Conservation (phyloP, 2,329 filamentous ascomycete species). For the Stagonosporopsis cucurbitacearum region DNA sequence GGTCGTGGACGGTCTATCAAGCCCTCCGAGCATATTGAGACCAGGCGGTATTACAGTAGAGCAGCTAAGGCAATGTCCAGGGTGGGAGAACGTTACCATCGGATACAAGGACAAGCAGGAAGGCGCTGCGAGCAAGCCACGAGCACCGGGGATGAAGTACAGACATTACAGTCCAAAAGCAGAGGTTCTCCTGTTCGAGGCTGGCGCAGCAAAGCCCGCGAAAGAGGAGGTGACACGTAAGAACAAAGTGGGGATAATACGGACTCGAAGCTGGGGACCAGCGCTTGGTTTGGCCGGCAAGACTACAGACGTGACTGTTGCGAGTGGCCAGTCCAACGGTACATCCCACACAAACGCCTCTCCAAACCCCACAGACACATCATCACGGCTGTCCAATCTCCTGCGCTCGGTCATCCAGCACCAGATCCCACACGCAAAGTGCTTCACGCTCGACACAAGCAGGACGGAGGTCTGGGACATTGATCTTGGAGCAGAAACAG, state of each 20-base stretch:
- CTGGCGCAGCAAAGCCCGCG: constrained; percentile 49
- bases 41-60: constrained; percentile 89
- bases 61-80: constrained; percentile 72
- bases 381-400: constrained; percentile 36
- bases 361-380: neutral
- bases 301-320: neutral
- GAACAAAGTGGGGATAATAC: constrained; percentile 51
- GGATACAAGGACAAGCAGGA: constrained; percentile 80
- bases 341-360: neutral
- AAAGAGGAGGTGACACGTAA: constrained; percentile 37
- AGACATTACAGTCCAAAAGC: constrained; percentile 96
- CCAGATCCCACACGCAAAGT: constrained; percentile 39
- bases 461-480: constrained; percentile 66
- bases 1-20: constrained; percentile 86
- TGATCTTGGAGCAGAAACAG: constrained; percentile 71
- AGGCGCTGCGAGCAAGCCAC: constrained; percentile 66
- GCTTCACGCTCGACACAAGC: constrained; percentile 19
- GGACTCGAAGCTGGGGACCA: constrained; percentile 37
- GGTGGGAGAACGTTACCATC: constrained; percentile 80
- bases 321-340: constrained; percentile 23
- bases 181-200: constrained; percentile 81
- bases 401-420: constrained; percentile 46
- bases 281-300: constrained; percentile 27
- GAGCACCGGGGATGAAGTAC: constrained; percentile 98
- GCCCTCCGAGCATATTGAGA: constrained; percentile 80